Base-by-base conservation (phyloP, 495 filamentous ascomycete genomes). In the Platismatia glauca region DNA sequence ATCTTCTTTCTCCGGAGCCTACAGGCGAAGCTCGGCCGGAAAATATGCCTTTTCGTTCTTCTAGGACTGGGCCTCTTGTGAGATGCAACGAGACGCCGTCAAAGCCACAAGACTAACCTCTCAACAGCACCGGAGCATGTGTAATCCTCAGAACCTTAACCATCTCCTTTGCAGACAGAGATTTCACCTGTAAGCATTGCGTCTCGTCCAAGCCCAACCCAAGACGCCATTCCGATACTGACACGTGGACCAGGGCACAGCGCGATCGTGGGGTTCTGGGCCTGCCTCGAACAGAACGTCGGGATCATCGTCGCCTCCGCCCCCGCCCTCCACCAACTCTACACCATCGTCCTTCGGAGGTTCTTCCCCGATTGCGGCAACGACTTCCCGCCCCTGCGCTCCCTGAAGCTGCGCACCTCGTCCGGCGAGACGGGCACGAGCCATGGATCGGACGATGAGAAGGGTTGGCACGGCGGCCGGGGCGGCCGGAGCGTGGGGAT, bases 41-140 rank as follows among this genome's bases (percentile, higher is more conserved):
- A 62, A 31, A 39, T 39, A 15, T 38, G 16, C 27, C 60, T 62
- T n/a, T 62, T 52, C 11, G 50, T 34, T 4, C 9, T 62, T 3
- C 35, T 62, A 15, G 60, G 60, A 57, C 60, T 62, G 2, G 60
- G 60, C 16, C 33, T 62, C 33, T 62, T 62, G 60, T 62, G 41
- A 55, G 60, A 53, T n/a, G 27, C 16, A 2, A 33, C 50, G 15
- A 52, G 29, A 33, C 50, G 1, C 50, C 15, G 18, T 53, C 50
- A 22, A 33, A 33, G 18, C 27, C 20, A 20, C 8, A 20, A 53
- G 29, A 53, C 50, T 53, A 29, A 53, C 15, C 8, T 31, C 7
- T 18, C n/a, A 3, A 8, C 29, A 53, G 50, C 29, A 53, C 50
- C 3, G 50, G 29, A 4, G 50, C 29, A 33, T 53, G 50, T 20